Conservation (phyloP, 1,284 basidiomycete species). For the Trichosporon sp. region DNA sequence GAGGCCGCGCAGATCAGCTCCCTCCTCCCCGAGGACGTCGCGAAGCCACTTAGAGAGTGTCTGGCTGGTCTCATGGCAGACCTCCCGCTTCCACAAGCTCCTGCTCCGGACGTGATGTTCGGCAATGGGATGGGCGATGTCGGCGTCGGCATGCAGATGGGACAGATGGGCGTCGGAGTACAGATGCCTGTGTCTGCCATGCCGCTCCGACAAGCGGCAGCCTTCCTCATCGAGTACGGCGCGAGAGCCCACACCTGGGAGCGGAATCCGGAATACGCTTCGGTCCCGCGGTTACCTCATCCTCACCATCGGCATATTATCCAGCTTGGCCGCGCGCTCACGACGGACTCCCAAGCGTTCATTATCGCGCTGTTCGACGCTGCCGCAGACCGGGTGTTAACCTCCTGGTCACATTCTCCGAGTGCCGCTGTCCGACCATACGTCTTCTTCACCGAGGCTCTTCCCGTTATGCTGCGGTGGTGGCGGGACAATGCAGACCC, state of each 20-base stretch:
- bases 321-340: slow-evolving; percentile 27
- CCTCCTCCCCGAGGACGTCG: slow-evolving; percentile 42
- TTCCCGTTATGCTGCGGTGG: slow-evolving; percentile 44
- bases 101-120: slow-evolving; percentile 16
- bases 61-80: slow-evolving; percentile 51
- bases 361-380: slow-evolving; percentile 29
- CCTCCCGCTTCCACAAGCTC: slow-evolving; percentile 33
- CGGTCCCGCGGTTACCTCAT: slow-evolving; percentile 26
- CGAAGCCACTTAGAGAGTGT: slow-evolving; percentile 40
- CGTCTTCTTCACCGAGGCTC: slow-evolving; percentile 39
- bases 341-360: slow-evolving; percentile 27
- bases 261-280: slow-evolving; percentile 14
- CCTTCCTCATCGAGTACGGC: slow-evolving; percentile 36
- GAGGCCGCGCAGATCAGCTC: slow-evolving; percentile 46
- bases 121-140: slow-evolving; percentile 13
- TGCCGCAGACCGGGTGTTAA: slow-evolving; percentile 17
- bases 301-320: slow-evolving; percentile 28
- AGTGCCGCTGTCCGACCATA: slow-evolving; percentile 27
- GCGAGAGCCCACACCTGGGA: slow-evolving; percentile 31
- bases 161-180: neutral
- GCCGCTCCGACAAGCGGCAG: slow-evolving; percentile 31
- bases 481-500: slow-evolving; percentile 42
- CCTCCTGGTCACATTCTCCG: neutral
- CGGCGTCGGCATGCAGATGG: slow-evolving; percentile 2
- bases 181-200: slow-evolving; percentile 23